Conservation (phyloP, 768 basidiomycete genomes). For the Termitomyces titanicus region DNA sequence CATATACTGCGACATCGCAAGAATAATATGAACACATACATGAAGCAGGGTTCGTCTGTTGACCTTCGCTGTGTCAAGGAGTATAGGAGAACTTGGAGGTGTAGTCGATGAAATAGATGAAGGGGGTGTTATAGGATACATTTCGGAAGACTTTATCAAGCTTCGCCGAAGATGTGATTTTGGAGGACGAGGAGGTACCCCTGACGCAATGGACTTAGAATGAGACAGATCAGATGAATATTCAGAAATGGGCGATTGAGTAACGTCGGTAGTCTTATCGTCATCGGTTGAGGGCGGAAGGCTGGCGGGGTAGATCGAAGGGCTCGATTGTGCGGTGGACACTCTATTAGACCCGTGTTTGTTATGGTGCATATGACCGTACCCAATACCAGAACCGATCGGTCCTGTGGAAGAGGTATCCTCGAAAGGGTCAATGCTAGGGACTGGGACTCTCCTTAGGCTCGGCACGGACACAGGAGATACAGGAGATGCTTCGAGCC, state of each 20-base stretch:
- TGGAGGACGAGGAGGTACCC: constrained; percentile 23
- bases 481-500: background rate
- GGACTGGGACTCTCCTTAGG: constrained; percentile 3
- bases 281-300: constrained; percentile 35
- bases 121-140: constrained; percentile 38
- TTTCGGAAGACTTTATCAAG: constrained; percentile 25
- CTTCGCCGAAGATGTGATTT: constrained; percentile 15
- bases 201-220: background rate
- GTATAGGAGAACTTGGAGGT: constrained; percentile 21
- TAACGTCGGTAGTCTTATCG: constrained; percentile 15
- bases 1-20: background rate
- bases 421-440: background rate
- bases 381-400: constrained; percentile 2
- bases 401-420: background rate
- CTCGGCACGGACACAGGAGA: background rate
- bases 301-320: constrained; percentile 47
- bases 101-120: constrained; percentile 34
- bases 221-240: constrained; percentile 1
- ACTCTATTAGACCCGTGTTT: constrained; percentile 15
- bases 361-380: constrained; percentile 7
- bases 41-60: constrained; percentile 34
- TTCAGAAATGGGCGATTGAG: constrained; percentile 17
- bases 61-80: constrained; percentile 18
- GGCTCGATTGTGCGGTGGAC: constrained; percentile 40
- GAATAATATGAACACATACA: constrained; percentile 22